Conservation (phyloP, 1,139 yeast species). For the Geotrichum carabidarum region DNA sequence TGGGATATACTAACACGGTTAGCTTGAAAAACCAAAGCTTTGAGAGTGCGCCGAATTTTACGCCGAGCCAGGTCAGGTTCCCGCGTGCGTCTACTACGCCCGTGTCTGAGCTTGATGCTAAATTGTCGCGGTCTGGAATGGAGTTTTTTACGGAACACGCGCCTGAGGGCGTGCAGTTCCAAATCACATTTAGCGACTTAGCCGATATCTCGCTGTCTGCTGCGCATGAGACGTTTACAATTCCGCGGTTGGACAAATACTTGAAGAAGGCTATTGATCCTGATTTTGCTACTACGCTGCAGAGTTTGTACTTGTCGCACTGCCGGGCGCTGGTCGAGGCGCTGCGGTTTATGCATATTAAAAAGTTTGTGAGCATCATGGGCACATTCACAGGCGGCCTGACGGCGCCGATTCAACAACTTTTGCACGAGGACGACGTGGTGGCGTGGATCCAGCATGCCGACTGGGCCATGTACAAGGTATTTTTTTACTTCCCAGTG, state of each 20-base stretch:
- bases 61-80: constrained; percentile 12
- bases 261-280: constrained; percentile 48
- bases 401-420: constrained; percentile 59
- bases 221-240: constrained; percentile 33
- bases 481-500: constrained; percentile 26
- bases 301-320: constrained; percentile 57
- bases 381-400: constrained; percentile 54
- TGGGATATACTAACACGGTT: not conserved
- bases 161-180: constrained; percentile 17
- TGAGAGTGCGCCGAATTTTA: constrained; percentile 11
- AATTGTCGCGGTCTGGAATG: not conserved
- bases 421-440: constrained; percentile 50
- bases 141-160: not conserved
- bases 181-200: constrained; percentile 22
- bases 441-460: constrained; percentile 63
- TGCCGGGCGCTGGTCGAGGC: constrained; percentile 59
- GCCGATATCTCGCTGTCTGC: constrained; percentile 25
- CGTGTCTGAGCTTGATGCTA: constrained; percentile 6
- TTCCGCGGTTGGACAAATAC: constrained; percentile 53
- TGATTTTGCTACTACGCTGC: constrained; percentile 59
- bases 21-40: constrained; percentile 2
- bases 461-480: constrained; percentile 59
- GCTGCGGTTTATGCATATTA: constrained; percentile 62
- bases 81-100: constrained; percentile 5
- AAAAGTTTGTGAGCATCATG: constrained; percentile 52